Evolutionary conservation across 805 yeast species (phyloP).

Genomic region (Vanderwaltozyma yarrowii): DNA sequence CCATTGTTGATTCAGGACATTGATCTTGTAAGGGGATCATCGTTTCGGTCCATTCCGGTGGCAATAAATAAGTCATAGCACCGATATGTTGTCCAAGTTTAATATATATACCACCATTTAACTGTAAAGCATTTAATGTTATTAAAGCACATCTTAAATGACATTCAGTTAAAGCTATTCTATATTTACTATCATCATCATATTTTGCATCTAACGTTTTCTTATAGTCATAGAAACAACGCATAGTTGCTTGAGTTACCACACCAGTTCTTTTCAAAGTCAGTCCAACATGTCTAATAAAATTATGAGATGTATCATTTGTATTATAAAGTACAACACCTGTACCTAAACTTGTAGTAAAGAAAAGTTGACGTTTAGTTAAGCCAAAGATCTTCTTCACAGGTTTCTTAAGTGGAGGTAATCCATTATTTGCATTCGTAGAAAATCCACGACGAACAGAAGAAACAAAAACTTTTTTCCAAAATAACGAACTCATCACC

Average conservation of each 20-base stretch:
- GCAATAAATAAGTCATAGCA: constrained; percentile 85
- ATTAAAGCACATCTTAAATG: constrained; percentile 70
- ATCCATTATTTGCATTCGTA: too few relatives aligned
- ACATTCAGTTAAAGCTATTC: constrained; percentile 47
- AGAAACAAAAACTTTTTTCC: too few relatives aligned
- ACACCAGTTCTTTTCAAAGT: constrained; percentile 46
- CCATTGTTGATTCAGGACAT: constrained; percentile 73
- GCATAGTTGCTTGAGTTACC: constrained; percentile 56
- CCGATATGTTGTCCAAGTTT: constrained; percentile 91
- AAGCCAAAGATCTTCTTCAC: background rate
- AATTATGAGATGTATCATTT: constrained; percentile 19
- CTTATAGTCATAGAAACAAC: constrained; percentile 66
- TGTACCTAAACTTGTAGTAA: constrained; percentile 3
- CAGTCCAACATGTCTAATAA: constrained; percentile 16
- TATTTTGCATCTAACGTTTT: constrained; percentile 40
- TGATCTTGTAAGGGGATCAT: constrained; percentile 88
- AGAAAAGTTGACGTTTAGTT: background rate
- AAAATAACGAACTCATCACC: background rate
- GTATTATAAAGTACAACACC: constrained; percentile 18
- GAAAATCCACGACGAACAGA: too few relatives aligned
- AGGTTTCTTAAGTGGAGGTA: too few relatives aligned
- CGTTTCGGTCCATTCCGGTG: constrained; percentile 89
- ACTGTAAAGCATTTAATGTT: constrained; percentile 68
- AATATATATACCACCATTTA: constrained; percentile 87
- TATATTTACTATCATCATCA: constrained; percentile 36